Percentiles rank a stretch among this genome's conserved stretches.
phyloP scores from a whole-genome alignment of 495 filamentous ascomycete species.

The Xylaria curta region DNA sequence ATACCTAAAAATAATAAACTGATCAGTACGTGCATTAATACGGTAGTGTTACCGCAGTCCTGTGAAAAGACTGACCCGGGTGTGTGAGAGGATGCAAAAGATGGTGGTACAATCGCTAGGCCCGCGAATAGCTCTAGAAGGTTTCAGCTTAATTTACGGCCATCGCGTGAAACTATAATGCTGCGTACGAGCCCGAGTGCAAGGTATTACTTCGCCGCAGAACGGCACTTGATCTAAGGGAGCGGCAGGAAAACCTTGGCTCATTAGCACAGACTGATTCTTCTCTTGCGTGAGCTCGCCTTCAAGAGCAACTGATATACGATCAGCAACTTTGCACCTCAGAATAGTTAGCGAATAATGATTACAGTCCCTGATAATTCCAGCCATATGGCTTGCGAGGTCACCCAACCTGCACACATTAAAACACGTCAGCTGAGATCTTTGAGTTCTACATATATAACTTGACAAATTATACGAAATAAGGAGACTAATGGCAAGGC shows the following conservation, averaged over 20 bases:
- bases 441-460: not conserved
- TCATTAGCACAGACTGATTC: slow-evolving; percentile 38
- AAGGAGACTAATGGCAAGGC: not conserved
- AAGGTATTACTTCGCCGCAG: slow-evolving; percentile 45
- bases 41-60: no score
- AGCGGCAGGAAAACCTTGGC: slow-evolving; percentile 50
- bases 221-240: slow-evolving; percentile 48
- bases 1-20: slow-evolving; percentile 39
- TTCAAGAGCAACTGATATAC: slow-evolving; percentile 43
- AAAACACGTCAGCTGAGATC: not conserved
- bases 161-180: not conserved
- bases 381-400: slow-evolving; percentile 60
- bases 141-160: not conserved
- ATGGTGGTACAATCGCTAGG: slow-evolving; percentile 53
- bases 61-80: slow-evolving; percentile 38
- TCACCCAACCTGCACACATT: slow-evolving; percentile 44
- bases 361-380: slow-evolving; percentile 55
- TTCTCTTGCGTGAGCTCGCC: slow-evolving; percentile 51
- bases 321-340: slow-evolving; percentile 16
- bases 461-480: not conserved
- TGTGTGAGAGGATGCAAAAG: slow-evolving; percentile 54
- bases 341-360: slow-evolving; percentile 4
- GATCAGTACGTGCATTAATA: no score
- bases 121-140: slow-evolving; percentile 61
- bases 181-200: slow-evolving; percentile 44